Conservation (phyloP, 176 grass and related monocot genomes). For the Cenchrus americanus region DNA sequence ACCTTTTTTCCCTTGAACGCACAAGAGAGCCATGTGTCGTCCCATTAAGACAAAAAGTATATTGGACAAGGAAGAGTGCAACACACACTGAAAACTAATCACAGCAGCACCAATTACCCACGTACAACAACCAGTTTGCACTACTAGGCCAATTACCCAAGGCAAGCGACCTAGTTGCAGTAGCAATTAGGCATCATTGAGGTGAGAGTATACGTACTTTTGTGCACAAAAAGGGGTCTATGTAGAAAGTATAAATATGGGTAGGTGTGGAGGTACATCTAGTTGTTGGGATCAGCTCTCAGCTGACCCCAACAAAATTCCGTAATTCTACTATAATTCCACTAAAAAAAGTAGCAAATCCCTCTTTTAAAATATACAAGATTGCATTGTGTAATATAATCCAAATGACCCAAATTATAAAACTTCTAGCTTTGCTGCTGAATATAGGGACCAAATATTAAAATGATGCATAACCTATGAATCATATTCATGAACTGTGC, state of each 20-base stretch:
- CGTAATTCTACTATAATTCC: neutral
- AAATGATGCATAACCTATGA: slow-evolving; percentile 28
- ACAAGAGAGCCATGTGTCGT: neutral
- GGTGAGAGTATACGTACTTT: slow-evolving; percentile 11
- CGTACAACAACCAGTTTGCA: neutral
- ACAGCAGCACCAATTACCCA: neutral
- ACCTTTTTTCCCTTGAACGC: neutral
- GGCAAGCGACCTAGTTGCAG: neutral
- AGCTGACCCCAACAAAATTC: neutral
- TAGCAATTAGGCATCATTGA: neutral
- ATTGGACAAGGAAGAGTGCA: neutral
- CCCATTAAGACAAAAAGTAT: neutral
- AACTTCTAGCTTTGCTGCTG: neutral
- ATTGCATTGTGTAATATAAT: neutral
- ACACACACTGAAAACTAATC: neutral
- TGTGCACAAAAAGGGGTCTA: slow-evolving; percentile 2
- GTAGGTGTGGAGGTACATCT: neutral
- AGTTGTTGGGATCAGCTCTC: neutral
- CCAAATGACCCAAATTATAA: neutral
- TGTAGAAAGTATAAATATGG: slow-evolving; percentile 19
- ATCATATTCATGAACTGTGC: slow-evolving; percentile 23
- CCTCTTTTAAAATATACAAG: neutral
- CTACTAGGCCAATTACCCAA: neutral
- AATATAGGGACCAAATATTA: neutral
- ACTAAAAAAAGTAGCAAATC: neutral